Base-by-base conservation (phyloP, 2,329 filamentous ascomycete species). In the Aureobasidium namibiae region DNA sequence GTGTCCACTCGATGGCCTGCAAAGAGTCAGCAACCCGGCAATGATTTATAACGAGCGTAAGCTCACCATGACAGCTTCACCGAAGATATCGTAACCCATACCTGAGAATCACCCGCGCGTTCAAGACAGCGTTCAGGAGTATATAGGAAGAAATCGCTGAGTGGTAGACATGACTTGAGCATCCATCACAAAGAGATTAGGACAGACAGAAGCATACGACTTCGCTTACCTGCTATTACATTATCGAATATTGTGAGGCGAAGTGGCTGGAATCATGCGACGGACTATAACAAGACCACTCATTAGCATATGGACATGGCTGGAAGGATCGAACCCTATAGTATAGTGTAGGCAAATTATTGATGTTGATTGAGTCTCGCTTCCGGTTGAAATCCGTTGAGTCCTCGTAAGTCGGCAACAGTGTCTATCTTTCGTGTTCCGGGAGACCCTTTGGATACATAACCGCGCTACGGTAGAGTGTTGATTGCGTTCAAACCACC, bases 21-120 rank as follows among this genome's bases (percentile, higher is more conserved):
- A 5, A 33, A 23, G 3, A 23, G 36, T 54, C 6, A 54, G 50
- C 31, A 23, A 4, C 42, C 26, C 5, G 7, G 14, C 1, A 4
- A 14, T 7, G 6, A 14, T 3, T 34, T 18, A 23, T n/a, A 8
- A 2, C 5, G 33, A 5, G 21, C 2, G 5, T 2, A 14, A 7
- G 36, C 38, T 45, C 39, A 56, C 52, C 33, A 67, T 61, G 29
- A 67, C 61, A 14, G 59, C 57, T 62, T 68, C 66, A 29, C 65
- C 61, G 7, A 63, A 64, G 1, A 54, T 31, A 26, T 54, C 14
- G 6, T 41, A 54, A 14, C 50, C 50, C 50, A 54, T 54, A 1
- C 16, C 14, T 16, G 16, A 16, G 24, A 10, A 52, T 6, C 18
- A n/a, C 11, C 10, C 10, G 4, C 14, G 1, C 21, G 10, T 38